These are phyloP conservation scores for Ilyonectria robusta DNA, from an alignment of 2,329 filamentous ascomycete species.

Conservation along the genomic window DNA sequence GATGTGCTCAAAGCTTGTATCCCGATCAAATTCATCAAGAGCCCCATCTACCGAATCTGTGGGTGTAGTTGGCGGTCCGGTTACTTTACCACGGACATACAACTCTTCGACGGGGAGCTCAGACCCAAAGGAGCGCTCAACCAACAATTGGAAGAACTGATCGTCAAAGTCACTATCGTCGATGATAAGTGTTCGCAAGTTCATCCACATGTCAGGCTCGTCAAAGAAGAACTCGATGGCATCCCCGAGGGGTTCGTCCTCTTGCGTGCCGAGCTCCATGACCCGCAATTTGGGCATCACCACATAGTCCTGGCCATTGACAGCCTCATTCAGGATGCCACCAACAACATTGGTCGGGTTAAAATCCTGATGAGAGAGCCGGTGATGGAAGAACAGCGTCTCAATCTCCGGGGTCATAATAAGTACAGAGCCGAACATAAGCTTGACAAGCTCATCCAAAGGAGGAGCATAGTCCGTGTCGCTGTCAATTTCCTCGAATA, in stretches of 20 bases:
- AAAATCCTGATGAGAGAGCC: background rate
- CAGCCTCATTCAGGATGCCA: background rate
- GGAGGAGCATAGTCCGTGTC: background rate
- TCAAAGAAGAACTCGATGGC: constrained; percentile 11
- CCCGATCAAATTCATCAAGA: background rate
- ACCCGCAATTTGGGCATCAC: constrained; percentile 2
- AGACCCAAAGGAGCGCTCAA: background rate
- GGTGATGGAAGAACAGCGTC: constrained; percentile 5
- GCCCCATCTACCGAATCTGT: no score
- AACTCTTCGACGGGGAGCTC: constrained; percentile 10
- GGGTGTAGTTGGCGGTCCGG: no score
- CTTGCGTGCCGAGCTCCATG: background rate
- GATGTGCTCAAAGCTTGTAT: background rate
- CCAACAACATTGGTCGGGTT: constrained; percentile 1
- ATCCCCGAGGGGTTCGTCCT: background rate
- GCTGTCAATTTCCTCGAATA: background rate
- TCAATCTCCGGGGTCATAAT: constrained; percentile 4
- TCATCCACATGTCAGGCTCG: background rate
- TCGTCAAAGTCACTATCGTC: constrained; percentile 20
- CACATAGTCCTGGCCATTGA: background rate
- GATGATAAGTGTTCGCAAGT: constrained; percentile 4
- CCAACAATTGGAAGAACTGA: constrained; percentile 10
- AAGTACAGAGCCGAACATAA: constrained; percentile 18
- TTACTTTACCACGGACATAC: background rate
- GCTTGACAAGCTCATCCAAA: constrained; percentile 8